phyloP scores from a whole-genome alignment of 805 yeast species.

The Hanseniaspora thailandica region DNA sequence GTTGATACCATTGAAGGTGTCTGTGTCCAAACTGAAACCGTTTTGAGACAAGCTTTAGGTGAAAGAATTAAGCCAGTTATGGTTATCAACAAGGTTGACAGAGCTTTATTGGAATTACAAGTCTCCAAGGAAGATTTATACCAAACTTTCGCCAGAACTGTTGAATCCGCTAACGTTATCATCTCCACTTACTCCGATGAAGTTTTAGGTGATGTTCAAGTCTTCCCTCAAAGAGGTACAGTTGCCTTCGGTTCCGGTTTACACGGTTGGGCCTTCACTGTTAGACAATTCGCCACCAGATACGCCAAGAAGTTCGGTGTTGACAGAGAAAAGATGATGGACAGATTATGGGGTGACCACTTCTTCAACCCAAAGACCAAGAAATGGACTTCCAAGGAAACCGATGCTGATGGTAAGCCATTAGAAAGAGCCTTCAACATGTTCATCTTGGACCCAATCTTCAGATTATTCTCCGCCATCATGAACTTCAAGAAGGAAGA shows the following conservation, averaged over 20 bases:
- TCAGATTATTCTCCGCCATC: conserved; percentile 90
- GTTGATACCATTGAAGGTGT: conserved; percentile 99
- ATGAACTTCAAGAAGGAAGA: conserved; percentile 99
- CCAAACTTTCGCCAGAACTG: conserved; percentile 97
- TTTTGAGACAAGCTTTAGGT: conserved; percentile 95
- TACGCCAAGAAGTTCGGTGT: conserved; percentile 99
- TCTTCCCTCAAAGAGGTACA: conserved; percentile 97
- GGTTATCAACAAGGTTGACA: conserved; percentile 96
- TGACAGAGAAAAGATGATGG: conserved; percentile 95
- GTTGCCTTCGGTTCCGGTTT: conserved; percentile 99
- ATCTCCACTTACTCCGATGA: conserved; percentile 89
- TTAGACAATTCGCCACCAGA: conserved; percentile 95
- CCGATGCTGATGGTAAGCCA: conserved; percentile 87
- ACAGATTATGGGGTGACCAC: conserved; percentile 99
- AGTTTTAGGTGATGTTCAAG: conserved; percentile 90
- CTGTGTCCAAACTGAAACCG: conserved; percentile 99
- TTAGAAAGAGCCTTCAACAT: conserved; percentile 99
- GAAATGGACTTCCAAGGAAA: conserved; percentile 95
- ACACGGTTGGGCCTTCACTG: conserved; percentile 99
- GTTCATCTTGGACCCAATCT: conserved; percentile 98
- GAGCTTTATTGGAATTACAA: conserved; percentile 98
- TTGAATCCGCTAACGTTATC: conserved; percentile 97
- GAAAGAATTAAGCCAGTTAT: conserved; percentile 99
- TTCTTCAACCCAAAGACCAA: conserved; percentile 99
- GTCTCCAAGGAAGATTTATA: conserved; percentile 97